Evolutionary conservation across 78 protist genomes (phyloP), one percentile per base, ranked within the genome.

Genomic region (Polysphondylium violaceum): DNA sequence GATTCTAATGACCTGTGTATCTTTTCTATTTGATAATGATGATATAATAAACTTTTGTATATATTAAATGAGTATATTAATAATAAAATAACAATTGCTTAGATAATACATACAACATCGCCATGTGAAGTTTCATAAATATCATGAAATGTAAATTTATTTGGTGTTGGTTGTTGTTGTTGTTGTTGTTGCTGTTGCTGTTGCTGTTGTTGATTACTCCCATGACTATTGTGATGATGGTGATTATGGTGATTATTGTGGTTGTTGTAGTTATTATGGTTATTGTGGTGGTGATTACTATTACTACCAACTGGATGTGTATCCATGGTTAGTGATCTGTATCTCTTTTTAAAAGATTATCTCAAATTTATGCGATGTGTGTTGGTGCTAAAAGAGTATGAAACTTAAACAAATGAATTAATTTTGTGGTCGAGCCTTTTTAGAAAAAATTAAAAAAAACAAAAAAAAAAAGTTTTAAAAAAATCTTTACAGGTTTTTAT

Each of bases 91-190:
- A 31, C 2, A 36, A 33, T 65, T 2, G 1, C 2, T 35, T n/a
- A 38, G 2, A 33, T n/a, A 29, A 16, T 40, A 69, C 91, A 23
- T 83, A 83, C 91, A 40, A 71, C 41, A 69, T 83, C 91, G 9
- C 91, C 91, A 69, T 67, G 79, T 25, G 91, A 25, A 23, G 81
- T 83, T 59, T 83, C 91, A 83, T 68, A 83, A 2, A 83, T 83
- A 58, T 83, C 91, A 41, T 83, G 91, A 12, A 43, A 55, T 3
- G 91, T 68, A 19, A 74, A 53, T 61, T 43, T 74, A 31, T 29
- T n/a, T 43, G 21, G 40, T 8, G 76, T 43, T 25, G 55, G 4
- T 33, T 21, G 14, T 5, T 41, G 17, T 43, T 69, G 76, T 31
- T 60, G 68, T 60, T 60, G 68, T 31, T 56, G 61, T 56, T 8